These are phyloP conservation scores for Suillus cothurnatus DNA, from an alignment of 768 basidiomycete species.

Conservation along the genomic window DNA sequence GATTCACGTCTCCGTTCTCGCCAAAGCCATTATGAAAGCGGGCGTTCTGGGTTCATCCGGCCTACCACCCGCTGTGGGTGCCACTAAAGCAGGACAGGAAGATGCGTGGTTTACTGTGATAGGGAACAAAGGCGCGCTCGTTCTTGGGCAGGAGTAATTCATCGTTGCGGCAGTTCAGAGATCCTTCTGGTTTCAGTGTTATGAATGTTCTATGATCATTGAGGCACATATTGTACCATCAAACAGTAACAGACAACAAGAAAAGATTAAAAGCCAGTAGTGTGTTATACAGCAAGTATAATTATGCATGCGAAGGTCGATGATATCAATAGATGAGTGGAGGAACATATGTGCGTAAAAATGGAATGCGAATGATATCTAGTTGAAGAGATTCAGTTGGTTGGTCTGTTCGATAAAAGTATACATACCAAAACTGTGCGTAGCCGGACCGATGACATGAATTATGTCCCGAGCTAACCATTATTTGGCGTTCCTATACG, in stretches of 20 bases:
- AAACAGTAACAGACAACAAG: background rate
- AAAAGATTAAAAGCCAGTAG: slow-evolving; percentile 1
- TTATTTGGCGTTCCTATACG: slow-evolving; percentile 13
- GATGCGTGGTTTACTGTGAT: slow-evolving; percentile 55
- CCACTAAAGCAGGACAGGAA: slow-evolving; percentile 41
- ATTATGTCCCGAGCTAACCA: background rate
- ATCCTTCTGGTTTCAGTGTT: background rate
- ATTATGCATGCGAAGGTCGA: background rate
- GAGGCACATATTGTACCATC: background rate
- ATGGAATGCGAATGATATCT: background rate
- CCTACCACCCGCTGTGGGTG: slow-evolving; percentile 46
- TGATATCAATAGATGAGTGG: background rate
- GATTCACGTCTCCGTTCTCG: slow-evolving; percentile 58
- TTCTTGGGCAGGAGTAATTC: slow-evolving; percentile 32
- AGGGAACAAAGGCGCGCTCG: slow-evolving; percentile 50
- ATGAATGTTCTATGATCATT: background rate
- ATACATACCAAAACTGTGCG: background rate
- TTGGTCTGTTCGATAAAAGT: background rate
- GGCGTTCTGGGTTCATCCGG: slow-evolving; percentile 45
- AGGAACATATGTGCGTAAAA: background rate
- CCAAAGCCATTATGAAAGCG: slow-evolving; percentile 46
- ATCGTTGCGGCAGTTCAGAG: background rate
- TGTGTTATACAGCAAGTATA: background rate
- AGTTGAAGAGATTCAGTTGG: background rate
- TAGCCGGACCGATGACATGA: background rate